Conservation (phyloP, 495 filamentous ascomycete genomes). For the Penicillium cinerascens region DNA sequence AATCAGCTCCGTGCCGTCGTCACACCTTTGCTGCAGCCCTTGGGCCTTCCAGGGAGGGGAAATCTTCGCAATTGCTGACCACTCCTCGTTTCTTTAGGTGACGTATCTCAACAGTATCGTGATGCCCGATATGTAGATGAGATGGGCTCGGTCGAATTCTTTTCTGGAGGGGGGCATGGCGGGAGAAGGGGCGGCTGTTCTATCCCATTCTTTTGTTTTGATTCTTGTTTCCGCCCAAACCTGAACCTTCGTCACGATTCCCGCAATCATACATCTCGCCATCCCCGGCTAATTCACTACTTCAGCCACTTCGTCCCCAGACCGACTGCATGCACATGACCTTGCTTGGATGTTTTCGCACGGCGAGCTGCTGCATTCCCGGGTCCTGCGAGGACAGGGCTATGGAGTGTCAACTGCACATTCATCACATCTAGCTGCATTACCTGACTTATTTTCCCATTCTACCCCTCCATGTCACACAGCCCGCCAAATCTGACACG, state of each 20-base stretch:
- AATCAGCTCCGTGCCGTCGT: slow-evolving; percentile 10
- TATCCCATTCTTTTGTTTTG: too few relatives aligned
- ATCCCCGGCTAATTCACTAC: not conserved
- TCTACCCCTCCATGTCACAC: not conserved
- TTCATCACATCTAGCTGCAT: slow-evolving; percentile 4
- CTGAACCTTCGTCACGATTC: not conserved
- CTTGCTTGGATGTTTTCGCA: not conserved
- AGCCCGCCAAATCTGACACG: not conserved
- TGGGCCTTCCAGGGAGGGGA: not conserved
- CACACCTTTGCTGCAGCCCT: not conserved
- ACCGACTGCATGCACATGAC: not conserved
- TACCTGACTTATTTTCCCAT: not conserved
- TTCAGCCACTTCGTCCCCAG: not conserved
- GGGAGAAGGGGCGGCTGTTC: too few relatives aligned
- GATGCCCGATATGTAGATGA: slow-evolving; percentile 53
- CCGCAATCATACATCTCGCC: not conserved
- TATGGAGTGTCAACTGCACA: slow-evolving; percentile 1
- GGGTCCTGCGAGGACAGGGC: not conserved
- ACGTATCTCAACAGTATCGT: slow-evolving; percentile 61
- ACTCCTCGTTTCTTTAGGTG: slow-evolving; percentile 41
- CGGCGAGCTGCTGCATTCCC: not conserved
- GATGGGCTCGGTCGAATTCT: not conserved
- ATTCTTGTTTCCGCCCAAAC: not conserved
- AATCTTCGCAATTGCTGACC: slow-evolving; percentile 20
- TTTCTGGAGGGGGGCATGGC: not conserved